phyloP scores from a whole-genome alignment of 371 early-diverging fungal genomes.

The Sporodiniella umbellata region DNA sequence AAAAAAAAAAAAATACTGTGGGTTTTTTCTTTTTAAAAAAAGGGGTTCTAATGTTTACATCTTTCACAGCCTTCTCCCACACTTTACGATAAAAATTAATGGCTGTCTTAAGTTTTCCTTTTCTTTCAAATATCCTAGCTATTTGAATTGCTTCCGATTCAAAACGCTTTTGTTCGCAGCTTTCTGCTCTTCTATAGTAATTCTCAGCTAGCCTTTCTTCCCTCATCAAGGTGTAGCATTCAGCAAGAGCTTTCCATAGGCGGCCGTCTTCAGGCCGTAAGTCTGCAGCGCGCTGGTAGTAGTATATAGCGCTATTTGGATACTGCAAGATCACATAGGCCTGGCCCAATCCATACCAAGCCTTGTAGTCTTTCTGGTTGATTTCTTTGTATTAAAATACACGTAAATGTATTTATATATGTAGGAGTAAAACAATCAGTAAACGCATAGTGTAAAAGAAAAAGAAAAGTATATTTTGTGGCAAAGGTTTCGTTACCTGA shows the following conservation, averaged over 20 bases:
- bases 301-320: slow-evolving; percentile 79
- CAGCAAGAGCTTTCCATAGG: slow-evolving; percentile 77
- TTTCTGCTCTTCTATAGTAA: slow-evolving; percentile 67
- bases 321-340: slow-evolving; percentile 85
- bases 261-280: slow-evolving; percentile 76
- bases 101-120: slow-evolving; percentile 48
- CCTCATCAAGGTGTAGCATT: slow-evolving; percentile 58
- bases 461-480: neutral
- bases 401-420: no score
- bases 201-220: slow-evolving; percentile 56
- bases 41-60: no score
- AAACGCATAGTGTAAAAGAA: no score
- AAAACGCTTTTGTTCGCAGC: slow-evolving; percentile 49
- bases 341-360: slow-evolving; percentile 93
- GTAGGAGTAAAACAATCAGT: no score
- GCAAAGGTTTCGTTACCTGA: slow-evolving; percentile 43
- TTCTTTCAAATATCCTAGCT: slow-evolving; percentile 55
- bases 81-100: slow-evolving; percentile 57
- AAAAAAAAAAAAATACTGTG: neutral
- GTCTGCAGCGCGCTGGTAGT: slow-evolving; percentile 78
- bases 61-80: slow-evolving; percentile 41
- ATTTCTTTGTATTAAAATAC: slow-evolving; percentile 66
- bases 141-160: slow-evolving; percentile 48
- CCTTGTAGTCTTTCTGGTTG: slow-evolving; percentile 83
- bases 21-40: neutral